These are phyloP conservation scores for Pythium phragmitis DNA, from an alignment of 352 stramenopile species.

Conservation along the genomic window DNA sequence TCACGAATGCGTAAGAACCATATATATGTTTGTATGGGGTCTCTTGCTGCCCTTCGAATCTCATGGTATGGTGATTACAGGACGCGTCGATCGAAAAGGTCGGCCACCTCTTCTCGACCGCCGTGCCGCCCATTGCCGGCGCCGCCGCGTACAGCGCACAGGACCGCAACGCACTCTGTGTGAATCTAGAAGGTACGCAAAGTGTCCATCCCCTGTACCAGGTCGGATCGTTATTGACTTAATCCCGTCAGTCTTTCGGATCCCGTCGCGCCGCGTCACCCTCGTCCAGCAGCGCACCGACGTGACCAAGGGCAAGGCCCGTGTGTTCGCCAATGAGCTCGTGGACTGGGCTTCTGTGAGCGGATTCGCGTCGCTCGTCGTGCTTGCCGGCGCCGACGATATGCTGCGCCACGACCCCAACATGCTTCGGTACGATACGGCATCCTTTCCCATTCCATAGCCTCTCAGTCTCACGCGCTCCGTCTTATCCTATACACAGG, in stretches of 20 bases:
- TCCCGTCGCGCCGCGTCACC: slow-evolving; percentile 57
- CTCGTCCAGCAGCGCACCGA: slow-evolving; percentile 75
- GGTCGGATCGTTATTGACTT: too few species aligned
- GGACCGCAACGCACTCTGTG: slow-evolving; percentile 43
- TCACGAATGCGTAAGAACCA: slow-evolving; percentile 37
- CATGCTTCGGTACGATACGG: slow-evolving; percentile 52
- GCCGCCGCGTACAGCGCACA: slow-evolving; percentile 52
- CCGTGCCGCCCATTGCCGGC: slow-evolving; percentile 61
- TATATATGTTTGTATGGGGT: neutral
- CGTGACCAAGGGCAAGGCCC: slow-evolving; percentile 45
- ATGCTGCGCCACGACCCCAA: slow-evolving; percentile 80
- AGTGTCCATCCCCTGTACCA: too few species aligned
- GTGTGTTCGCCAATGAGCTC: slow-evolving; percentile 53
- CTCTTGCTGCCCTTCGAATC: neutral
- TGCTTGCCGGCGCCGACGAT: slow-evolving; percentile 69
- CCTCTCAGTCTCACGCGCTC: neutral
- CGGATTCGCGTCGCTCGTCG: slow-evolving; percentile 48
- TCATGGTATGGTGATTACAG: slow-evolving; percentile 22
- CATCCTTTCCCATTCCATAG: neutral
- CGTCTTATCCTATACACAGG: neutral
- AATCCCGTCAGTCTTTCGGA: slow-evolving; percentile 55
- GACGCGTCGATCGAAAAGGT: slow-evolving; percentile 42
- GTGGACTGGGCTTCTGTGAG: slow-evolving; percentile 46
- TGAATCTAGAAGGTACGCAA: slow-evolving; percentile 70
- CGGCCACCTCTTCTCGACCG: slow-evolving; percentile 61